Evolutionary conservation across 257 asterid species (phyloP).

Genomic region (Solanum bulbocastanum): DNA sequence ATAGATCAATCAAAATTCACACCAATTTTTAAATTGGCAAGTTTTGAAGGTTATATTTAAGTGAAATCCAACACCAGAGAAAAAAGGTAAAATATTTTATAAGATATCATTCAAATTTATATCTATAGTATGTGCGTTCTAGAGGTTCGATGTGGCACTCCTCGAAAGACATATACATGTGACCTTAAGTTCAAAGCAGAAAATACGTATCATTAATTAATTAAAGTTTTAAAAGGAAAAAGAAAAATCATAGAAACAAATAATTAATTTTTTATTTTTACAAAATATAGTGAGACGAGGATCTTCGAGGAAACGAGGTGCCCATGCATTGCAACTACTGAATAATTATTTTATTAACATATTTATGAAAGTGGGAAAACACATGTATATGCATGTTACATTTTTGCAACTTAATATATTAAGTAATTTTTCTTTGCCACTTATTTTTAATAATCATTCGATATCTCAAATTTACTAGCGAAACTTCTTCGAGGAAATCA

Average conservation of each 20-base stretch:
- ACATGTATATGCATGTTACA: neutral
- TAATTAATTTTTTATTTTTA: neutral
- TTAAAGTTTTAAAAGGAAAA: neutral
- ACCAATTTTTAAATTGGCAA: neutral
- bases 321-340: neutral
- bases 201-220: neutral
- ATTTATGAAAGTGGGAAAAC: neutral
- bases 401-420: neutral
- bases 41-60: neutral
- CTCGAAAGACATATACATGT: neutral
- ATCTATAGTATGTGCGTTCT: neutral
- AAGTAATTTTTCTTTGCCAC: neutral
- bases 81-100: neutral
- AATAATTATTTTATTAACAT: neutral
- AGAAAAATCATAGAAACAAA: neutral
- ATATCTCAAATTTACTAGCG: accelerated
- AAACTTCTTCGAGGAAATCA: neutral
- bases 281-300: neutral
- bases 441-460: neutral
- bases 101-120: neutral
- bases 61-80: neutral
- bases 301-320: neutral
- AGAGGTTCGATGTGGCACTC: neutral
- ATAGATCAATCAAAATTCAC: neutral
- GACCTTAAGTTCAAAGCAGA: neutral